phyloP scores from a whole-genome alignment of 2,329 filamentous ascomycete species.

The Cercospora sojina region DNA sequence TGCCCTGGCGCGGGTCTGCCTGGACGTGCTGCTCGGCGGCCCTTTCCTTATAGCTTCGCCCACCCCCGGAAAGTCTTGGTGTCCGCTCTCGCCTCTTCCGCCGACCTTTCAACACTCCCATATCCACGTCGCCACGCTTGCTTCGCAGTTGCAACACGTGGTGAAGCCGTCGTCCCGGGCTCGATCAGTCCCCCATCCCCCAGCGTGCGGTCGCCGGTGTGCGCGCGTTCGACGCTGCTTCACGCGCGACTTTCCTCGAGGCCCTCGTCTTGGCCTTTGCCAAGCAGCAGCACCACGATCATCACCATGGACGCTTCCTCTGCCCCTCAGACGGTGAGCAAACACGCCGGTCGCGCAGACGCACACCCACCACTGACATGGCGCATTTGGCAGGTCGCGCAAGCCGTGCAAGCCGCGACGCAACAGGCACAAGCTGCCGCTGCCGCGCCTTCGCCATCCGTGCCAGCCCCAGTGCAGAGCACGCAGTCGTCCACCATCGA shows the following conservation, averaged over 20 bases:
- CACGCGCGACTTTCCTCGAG: background rate
- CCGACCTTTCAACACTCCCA: background rate
- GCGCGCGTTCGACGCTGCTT: background rate
- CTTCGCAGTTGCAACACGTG: background rate
- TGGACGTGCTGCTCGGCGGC: background rate
- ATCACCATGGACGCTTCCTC: slow-evolving; percentile 4
- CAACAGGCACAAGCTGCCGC: slow-evolving; percentile 32
- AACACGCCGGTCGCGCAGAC: background rate
- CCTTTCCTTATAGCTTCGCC: slow-evolving; percentile 8
- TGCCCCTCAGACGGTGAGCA: slow-evolving; percentile 11
- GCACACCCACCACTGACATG: slow-evolving; percentile 1
- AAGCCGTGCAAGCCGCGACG: slow-evolving; percentile 35
- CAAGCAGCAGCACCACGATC: background rate
- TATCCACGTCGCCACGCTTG: background rate
- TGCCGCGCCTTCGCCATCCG: slow-evolving; percentile 31
- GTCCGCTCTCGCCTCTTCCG: slow-evolving; percentile 6
- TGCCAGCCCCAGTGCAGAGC: slow-evolving; percentile 32
- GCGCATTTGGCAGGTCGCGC: slow-evolving; percentile 30
- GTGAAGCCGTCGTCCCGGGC: background rate
- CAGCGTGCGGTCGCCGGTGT: background rate
- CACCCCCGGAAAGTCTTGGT: slow-evolving; percentile 12
- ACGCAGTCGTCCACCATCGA: slow-evolving; percentile 41
- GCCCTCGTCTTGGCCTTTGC: slow-evolving; percentile 11
- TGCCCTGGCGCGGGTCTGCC: background rate
- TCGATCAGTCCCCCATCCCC: background rate